Percentiles rank a stretch among this genome's conserved stretches.
Conservation (phyloP, 2,329 filamentous ascomycete genomes). For the Claviceps arundinis region DNA sequence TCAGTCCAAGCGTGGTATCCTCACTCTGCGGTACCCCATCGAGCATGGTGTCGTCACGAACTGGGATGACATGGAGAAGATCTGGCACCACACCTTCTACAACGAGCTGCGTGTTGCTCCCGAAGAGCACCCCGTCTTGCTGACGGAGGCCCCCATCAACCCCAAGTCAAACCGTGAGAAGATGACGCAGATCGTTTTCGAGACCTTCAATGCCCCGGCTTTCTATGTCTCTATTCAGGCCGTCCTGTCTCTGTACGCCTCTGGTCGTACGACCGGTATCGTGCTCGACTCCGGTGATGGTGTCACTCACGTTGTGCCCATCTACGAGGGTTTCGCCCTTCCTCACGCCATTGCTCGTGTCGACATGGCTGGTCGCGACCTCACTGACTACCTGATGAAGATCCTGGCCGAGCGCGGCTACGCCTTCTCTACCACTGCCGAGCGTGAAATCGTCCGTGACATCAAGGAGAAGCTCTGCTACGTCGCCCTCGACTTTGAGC, state of each 20-base stretch:
- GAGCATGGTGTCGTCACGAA: conserved; percentile 99
- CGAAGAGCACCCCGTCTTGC: conserved; percentile 98
- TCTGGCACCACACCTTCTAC: conserved; percentile 99
- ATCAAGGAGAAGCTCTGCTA: conserved; percentile 99
- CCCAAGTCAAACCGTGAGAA: conserved; percentile 99
- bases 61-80: conserved; percentile 99
- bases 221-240: conserved; percentile 99
- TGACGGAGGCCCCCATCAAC: conserved; percentile 99
- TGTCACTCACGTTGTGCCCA: conserved; percentile 99
- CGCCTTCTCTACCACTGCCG: conserved; percentile 98
- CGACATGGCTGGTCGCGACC: conserved; percentile 99
- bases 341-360: conserved; percentile 99
- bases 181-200: conserved; percentile 99
- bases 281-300: conserved; percentile 99
- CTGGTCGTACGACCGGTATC: conserved; percentile 99
- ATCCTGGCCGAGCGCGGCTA: conserved; percentile 98
- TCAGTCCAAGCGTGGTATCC: conserved; percentile 99
- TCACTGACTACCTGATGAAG: conserved; percentile 99
- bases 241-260: conserved; percentile 97
- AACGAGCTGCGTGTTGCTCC: conserved; percentile 99
- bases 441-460: conserved; percentile 99
- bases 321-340: conserved; percentile 99
- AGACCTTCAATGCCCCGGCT: conserved; percentile 99
- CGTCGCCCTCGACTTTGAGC: conserved; percentile 98
- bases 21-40: conserved; percentile 98